A percentile compares a stretch with the other conserved stretches of the same genome.
Evolutionary conservation across 78 protist genomes (phyloP).

Genomic region (Dictyostelium citrinum): DNA sequence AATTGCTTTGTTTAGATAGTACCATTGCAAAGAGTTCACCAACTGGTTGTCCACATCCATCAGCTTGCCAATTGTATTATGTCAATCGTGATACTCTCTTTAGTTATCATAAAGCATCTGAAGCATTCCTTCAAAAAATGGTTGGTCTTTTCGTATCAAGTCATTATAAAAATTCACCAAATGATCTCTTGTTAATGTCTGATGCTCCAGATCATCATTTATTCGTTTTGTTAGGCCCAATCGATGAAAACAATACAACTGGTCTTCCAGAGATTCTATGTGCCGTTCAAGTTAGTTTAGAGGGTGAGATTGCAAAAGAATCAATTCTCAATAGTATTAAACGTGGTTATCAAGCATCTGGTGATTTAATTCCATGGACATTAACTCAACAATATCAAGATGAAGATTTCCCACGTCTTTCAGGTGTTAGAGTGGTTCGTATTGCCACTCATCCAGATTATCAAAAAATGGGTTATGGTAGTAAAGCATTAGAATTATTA

Average conservation of each 20-base stretch:
- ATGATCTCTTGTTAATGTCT: constrained; percentile 98
- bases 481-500: constrained; percentile 91
- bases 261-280: constrained; percentile 94
- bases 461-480: constrained; percentile 97
- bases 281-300: constrained; percentile 96
- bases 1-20: constrained; percentile 96
- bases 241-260: constrained; percentile 18
- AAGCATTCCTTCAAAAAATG: constrained; percentile 95
- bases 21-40: not conserved
- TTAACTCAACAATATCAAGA: constrained; percentile 95
- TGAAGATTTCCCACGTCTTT: constrained; percentile 92
- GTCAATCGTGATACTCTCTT: constrained; percentile 99
- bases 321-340: constrained; percentile 59
- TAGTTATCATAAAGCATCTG: constrained; percentile 95
- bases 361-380: constrained; percentile 99
- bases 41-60: constrained; percentile 92
- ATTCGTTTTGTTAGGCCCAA: constrained; percentile 96
- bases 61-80: constrained; percentile 93
- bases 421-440: constrained; percentile 98
- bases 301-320: constrained; percentile 93
- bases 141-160: constrained; percentile 96
- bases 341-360: constrained; percentile 90
- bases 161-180: constrained; percentile 99
- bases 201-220: constrained; percentile 99
- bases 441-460: constrained; percentile 98